phyloP scores from a whole-genome alignment of 2,329 filamentous ascomycete species.

The Pseudogymnoascus sp. region DNA sequence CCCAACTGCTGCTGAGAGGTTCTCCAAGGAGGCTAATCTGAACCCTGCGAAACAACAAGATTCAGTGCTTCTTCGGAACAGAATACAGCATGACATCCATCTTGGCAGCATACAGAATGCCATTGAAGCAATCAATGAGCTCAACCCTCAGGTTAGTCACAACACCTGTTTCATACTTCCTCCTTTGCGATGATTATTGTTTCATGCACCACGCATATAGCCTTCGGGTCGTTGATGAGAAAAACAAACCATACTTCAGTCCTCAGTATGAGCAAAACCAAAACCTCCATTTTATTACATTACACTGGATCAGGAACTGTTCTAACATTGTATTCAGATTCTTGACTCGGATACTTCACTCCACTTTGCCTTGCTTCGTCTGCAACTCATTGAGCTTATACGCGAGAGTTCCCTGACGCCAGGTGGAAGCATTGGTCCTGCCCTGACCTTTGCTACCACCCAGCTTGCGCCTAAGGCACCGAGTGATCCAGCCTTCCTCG shows the following conservation, averaged over 20 bases:
- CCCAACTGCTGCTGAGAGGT: constrained; percentile 82
- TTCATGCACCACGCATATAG: constrained; percentile 99
- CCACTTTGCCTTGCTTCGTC: constrained; percentile 80
- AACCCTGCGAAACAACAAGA: constrained; percentile 61
- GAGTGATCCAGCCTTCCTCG: constrained; percentile 69
- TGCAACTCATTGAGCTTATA: constrained; percentile 93
- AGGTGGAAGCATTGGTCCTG: constrained; percentile 58
- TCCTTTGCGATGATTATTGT: constrained; percentile 83
- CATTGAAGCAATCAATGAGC: constrained; percentile 78
- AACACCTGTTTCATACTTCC: constrained; percentile 10
- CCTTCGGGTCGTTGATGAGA: constrained; percentile 84
- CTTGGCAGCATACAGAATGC: constrained; percentile 77
- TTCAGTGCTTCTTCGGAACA: constrained; percentile 68
- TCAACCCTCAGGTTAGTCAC: constrained; percentile 78
- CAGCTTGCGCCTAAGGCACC: constrained; percentile 83
- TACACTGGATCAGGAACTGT: constrained; percentile 14
- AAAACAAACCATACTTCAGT: constrained; percentile 66
- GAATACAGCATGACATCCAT: constrained; percentile 79
- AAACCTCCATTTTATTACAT: constrained; percentile 10
- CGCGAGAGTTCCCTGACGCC: constrained; percentile 59
- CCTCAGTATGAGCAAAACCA: constrained; percentile 67
- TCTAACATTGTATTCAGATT: constrained; percentile 49
- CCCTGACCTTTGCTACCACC: constrained; percentile 77
- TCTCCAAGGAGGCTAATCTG: constrained; percentile 88
- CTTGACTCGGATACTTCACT: constrained; percentile 74